Evolutionary conservation across 106 monocot genomes (phyloP).

Genomic region (Acorus gramineus): DNA sequence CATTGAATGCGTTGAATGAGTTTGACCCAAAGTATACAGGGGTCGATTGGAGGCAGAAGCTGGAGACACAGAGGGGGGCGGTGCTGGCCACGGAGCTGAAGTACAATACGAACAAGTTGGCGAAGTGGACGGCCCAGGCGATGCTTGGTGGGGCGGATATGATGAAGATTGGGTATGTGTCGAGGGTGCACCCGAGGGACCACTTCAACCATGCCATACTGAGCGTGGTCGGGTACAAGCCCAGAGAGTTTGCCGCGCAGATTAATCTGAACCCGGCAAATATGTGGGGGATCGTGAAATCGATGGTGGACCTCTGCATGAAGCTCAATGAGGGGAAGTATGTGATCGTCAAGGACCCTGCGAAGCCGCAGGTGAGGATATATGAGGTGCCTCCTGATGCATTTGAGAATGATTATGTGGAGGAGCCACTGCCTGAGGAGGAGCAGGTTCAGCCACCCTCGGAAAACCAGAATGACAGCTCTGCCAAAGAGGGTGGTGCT

Average conservation of each 20-base stretch:
- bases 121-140: constrained; percentile 91
- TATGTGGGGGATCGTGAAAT: constrained; percentile 99
- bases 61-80: constrained; percentile 91
- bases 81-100: constrained; percentile 98
- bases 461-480: constrained; percentile 26
- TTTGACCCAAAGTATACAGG: constrained; percentile 85
- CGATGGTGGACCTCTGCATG: constrained; percentile 92
- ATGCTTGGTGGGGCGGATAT: constrained; percentile 80
- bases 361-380: constrained; percentile 90
- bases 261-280: constrained; percentile 87
- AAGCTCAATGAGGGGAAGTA: constrained; percentile 96
- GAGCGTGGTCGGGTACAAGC: constrained; percentile 85
- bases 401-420: constrained; percentile 96
- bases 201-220: constrained; percentile 82
- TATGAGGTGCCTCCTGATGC: constrained; percentile 91
- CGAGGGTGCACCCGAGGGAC: constrained; percentile 71
- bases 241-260: constrained; percentile 84
- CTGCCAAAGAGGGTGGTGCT: constrained; percentile 23
- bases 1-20: constrained; percentile 88
- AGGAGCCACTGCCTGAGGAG: constrained; percentile 95
- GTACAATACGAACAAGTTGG: constrained; percentile 96
- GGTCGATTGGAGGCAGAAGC: constrained; percentile 96
- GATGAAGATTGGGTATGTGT: constrained; percentile 96
- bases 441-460: constrained; percentile 78
- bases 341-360: constrained; percentile 91